These are phyloP conservation scores for Pythium rishiriense DNA, from an alignment of 352 stramenopile species.

Conservation along the genomic window DNA sequence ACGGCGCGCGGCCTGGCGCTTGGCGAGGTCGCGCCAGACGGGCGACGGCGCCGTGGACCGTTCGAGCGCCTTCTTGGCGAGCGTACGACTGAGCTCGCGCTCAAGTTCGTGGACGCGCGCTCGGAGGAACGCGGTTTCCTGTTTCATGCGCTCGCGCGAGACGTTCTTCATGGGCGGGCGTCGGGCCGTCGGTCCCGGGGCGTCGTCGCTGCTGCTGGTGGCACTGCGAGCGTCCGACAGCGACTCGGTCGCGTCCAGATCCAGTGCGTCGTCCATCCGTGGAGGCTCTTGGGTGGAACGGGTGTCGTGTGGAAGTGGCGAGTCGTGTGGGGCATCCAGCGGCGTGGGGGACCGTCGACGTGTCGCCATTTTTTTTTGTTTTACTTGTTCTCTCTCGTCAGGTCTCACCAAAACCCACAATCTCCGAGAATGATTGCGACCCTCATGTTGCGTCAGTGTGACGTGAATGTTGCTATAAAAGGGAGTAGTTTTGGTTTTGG, in stretches of 20 bases:
- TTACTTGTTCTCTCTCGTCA: no score
- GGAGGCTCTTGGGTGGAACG: no score
- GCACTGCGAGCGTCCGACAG: background rate
- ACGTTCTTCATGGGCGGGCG: slow-evolving; percentile 20
- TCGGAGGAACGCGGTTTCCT: slow-evolving; percentile 11
- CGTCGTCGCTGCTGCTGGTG: background rate
- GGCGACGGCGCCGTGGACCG: slow-evolving; percentile 1
- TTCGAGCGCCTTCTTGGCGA: slow-evolving; percentile 11
- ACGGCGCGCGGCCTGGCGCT: slow-evolving; percentile 10
- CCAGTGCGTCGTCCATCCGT: no score
- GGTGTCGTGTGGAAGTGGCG: no score
- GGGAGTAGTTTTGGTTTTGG: no score
- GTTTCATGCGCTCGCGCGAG: slow-evolving; percentile 23
- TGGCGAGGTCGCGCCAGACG: slow-evolving; percentile 16
- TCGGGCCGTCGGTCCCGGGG: background rate
- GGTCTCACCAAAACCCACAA: no score
- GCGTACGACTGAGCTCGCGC: slow-evolving; percentile 7
- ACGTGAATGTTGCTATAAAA: no score
- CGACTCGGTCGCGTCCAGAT: background rate
- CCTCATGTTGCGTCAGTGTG: no score
- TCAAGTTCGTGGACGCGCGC: slow-evolving; percentile 7
- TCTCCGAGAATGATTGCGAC: no score
- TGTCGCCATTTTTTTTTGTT: no score
- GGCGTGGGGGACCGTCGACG: no score
- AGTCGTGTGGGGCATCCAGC: no score